Evolutionary conservation across 78 protist genomes (phyloP), one percentile per base, ranked within the genome.

Genomic region (Cavenderia fasciculata): DNA sequence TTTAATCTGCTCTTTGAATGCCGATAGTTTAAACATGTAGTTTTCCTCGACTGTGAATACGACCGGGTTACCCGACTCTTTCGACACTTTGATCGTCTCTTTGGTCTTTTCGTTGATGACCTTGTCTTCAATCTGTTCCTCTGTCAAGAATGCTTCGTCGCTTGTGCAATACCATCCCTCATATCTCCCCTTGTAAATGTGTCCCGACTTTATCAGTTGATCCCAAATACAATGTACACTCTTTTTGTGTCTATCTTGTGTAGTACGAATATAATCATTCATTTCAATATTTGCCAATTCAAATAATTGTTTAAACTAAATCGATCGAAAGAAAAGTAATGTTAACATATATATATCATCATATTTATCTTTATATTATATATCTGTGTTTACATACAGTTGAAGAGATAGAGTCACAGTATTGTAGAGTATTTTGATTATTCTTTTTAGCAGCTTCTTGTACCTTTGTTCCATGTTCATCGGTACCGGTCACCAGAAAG

Each of bases 161-260:
- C 90, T 36, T 27, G 74, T 82, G 52, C 94, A 94, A 82, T 98
- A 98, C 99, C 99, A 98, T 0, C 98, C 99, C 38, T 95, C 97
- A 62, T 96, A 85, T n/a, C 38, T 56, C 25, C 97, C 98, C 34
- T 84, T 65, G 65, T 97, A 97, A 33, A 98, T 94, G 65, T 82
- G 59, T 16, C 97, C 98, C 11, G 43, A 47, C n/a, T 85, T 89
- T n/a, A 29, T 4, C 36, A 97, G 75, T 38, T 19, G 0, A 12
- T 62, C 63, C 99, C 99, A 98, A 71, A 98, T 68, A 52, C 29
- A 63, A 6, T 38, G 7, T 0, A 90, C 94, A 1, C 77, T 70
- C 34, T 69, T 46, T 12, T 27, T 59, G 27, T 90, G 94, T 62
- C 82, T 41, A 16, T 38, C 49, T 36, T 77, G 70, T 0, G 94